Evolutionary conservation across 2,329 filamentous ascomycete species (phyloP), one percentile per base, ranked within the genome.

Genomic region (Orbilia ellipsospora): DNA sequence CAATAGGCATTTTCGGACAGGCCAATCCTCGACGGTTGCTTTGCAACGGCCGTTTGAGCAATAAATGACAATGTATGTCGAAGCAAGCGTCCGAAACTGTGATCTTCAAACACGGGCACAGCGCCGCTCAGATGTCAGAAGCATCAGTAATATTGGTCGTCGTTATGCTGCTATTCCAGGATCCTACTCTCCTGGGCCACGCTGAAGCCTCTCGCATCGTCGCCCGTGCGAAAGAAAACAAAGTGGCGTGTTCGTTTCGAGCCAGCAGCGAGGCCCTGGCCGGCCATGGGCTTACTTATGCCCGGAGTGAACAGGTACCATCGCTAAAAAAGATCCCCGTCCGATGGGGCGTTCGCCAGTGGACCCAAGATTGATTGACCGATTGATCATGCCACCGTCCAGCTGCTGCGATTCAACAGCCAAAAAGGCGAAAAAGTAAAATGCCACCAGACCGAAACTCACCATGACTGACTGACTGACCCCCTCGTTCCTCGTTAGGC

Each of bases 401-500:
- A 63, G 66, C 57, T 59, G 45, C 64, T 61, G 31, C 31, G 31
- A 10, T 36, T 54, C 54, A 61, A 61, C 65, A 69, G 65, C 65
- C 65, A 69, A 62, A 61, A 62, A 51, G 52, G 40, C 44, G 23
- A 63, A 70, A 62, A 51, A 61, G 44, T 57, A 63, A 63, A 50
- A 55, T 70, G 57, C 57, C 66, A 70, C 66, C 66, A 51, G 57
- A 63, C 51, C 56, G 56, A 63, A 70, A 62, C 66, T 56, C 31
- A 10, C 62, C 57, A 63, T 63, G 57, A 12, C 31, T 36, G 31
- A 36, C 31, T 36, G 31, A 36, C 31, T 36, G 31, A 36, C 31
- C 65, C 65, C 67, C 67, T 72, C 51, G 67, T 59, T 73, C 60
- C 61, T 52, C 54, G 60, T 73, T 55, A 18, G 70, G 63, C 50